Evolutionary conservation across 2,329 filamentous ascomycete genomes (phyloP).

Genomic region (Penicillium sp.): DNA sequence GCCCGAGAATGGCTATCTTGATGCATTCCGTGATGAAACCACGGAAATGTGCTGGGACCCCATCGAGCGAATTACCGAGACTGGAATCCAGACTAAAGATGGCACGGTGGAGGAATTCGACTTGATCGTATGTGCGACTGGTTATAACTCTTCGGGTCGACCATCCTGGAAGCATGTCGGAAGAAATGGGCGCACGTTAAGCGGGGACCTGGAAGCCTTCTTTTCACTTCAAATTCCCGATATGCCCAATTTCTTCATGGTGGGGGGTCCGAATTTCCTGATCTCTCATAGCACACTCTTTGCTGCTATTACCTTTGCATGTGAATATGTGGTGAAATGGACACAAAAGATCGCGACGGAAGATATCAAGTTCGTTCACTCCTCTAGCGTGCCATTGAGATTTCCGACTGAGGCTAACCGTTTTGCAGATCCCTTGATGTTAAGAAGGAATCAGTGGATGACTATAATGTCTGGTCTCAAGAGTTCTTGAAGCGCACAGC

Average conservation of each 20-base stretch:
- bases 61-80: constrained; percentile 36
- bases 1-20: constrained; percentile 55
- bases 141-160: constrained; percentile 33
- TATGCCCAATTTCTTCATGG: constrained; percentile 38
- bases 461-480: constrained; percentile 38
- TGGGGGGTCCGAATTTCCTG: constrained; percentile 32
- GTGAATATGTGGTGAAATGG: constrained; percentile 34
- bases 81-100: constrained; percentile 26
- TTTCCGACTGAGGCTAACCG: neutral
- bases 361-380: constrained; percentile 29
- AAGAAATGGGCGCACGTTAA: constrained; percentile 25
- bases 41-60: constrained; percentile 33
- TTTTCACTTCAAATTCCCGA: constrained; percentile 21
- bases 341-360: constrained; percentile 35
- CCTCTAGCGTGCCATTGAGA: neutral
- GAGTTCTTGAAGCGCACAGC: constrained; percentile 35
- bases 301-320: constrained; percentile 20
- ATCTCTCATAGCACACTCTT: constrained; percentile 31
- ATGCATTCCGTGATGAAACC: constrained; percentile 48
- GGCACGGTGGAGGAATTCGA: constrained; percentile 24
- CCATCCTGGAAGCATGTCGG: constrained; percentile 31
- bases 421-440: constrained; percentile 23
- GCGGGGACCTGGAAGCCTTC: constrained; percentile 29
- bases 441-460: constrained; percentile 30
- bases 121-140: constrained; percentile 36